A percentile compares a stretch with the other conserved stretches of the same genome.
Conservation (phyloP, 2,329 filamentous ascomycete species). For the Ascocoryne sarcoides region DNA sequence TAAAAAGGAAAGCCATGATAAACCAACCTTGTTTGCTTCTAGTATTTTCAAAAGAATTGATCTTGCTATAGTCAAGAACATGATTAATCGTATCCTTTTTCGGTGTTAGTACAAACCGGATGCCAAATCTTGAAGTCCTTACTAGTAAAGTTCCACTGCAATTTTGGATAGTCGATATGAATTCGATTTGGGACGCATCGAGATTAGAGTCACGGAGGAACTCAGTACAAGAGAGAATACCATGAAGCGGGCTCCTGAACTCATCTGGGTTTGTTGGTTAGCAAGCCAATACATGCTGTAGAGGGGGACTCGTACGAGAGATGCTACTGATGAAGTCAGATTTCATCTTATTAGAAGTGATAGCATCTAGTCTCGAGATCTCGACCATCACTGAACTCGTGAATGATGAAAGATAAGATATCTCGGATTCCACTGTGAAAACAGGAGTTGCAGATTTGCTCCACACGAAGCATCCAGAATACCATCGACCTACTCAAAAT, state of each 20-base stretch:
- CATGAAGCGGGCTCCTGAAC: constrained; percentile 29
- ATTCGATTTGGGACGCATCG: constrained; percentile 36
- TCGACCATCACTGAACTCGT: constrained; percentile 23
- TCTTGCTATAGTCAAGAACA: constrained; percentile 45
- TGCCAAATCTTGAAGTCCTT: neutral
- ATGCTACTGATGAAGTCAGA: constrained; percentile 25
- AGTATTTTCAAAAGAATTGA: constrained; percentile 34
- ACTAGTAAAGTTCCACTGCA: constrained; percentile 41
- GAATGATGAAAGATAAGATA: constrained; percentile 21
- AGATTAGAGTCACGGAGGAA: constrained; percentile 41
- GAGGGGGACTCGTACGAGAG: constrained; percentile 13
- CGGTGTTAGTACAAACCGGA: neutral
- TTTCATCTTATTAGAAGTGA: constrained; percentile 22
- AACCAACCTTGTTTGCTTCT: constrained; percentile 13
- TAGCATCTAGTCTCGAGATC: constrained; percentile 22
- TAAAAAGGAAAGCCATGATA: neutral
- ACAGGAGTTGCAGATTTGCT: constrained; percentile 17
- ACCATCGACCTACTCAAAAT: constrained; percentile 17
- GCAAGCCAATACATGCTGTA: no score
- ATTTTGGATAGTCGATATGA: constrained; percentile 40
- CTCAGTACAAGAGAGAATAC: constrained; percentile 45
- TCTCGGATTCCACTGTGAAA: constrained; percentile 21
- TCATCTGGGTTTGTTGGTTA: constrained; percentile 16
- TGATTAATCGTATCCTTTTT: constrained; percentile 42
- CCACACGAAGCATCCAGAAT: constrained; percentile 23